Conservation (phyloP, 2,329 filamentous ascomycete species). For the Dactylonectria estremocensis region DNA sequence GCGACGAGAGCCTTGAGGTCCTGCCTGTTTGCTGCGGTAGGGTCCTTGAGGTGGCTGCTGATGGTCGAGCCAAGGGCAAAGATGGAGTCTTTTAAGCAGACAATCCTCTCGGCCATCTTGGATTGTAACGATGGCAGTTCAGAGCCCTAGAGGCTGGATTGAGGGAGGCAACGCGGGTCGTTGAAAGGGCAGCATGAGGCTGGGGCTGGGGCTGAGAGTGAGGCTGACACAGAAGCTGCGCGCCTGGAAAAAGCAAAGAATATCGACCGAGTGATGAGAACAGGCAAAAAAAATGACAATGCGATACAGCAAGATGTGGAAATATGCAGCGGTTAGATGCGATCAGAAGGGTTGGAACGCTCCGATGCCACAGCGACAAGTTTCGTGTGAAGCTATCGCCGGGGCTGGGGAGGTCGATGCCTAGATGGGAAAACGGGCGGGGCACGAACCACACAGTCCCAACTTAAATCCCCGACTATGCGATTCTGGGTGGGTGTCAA, state of each 20-base stretch:
- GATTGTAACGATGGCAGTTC: background rate
- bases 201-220: conserved; percentile 19
- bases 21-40: conserved; percentile 1
- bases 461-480: background rate
- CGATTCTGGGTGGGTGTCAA: background rate
- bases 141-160: background rate
- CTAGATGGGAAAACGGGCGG: conserved; percentile 4
- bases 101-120: conserved; percentile 35
- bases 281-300: background rate
- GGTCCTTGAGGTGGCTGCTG: conserved; percentile 28
- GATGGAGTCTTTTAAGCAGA: conserved; percentile 36
- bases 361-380: background rate
- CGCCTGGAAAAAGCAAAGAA: conserved; percentile 3
- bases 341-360: background rate
- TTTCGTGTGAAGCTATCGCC: conserved; percentile 7
- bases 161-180: background rate
- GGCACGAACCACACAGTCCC: conserved; percentile 20
- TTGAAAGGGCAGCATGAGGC: conserved; percentile 17
- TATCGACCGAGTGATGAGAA: background rate
- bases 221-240: conserved; percentile 4
- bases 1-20: conserved; percentile 36
- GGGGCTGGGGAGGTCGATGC: conserved; percentile 7
- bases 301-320: background rate
- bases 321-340: background rate
- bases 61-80: conserved; percentile 39